Evolutionary conservation across 495 filamentous ascomycete genomes (phyloP), one percentile per base, ranked within the genome.

Genomic region (Parmelia sp.): DNA sequence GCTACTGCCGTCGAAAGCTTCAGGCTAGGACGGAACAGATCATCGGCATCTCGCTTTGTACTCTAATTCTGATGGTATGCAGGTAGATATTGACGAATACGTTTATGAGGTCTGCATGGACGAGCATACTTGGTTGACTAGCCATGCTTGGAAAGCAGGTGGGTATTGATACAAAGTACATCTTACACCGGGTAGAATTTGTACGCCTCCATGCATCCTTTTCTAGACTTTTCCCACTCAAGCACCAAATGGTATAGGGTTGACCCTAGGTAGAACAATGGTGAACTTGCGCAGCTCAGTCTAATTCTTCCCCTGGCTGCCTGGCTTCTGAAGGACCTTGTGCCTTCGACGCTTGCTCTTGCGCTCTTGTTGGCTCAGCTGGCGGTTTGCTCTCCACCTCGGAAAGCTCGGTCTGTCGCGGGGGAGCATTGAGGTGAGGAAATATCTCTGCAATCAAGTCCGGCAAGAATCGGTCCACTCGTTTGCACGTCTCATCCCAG

Each of bases 391-490:
- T 25, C 19, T 64, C 42, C 11, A 25, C 37, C n/a, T 58, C 56
- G 23, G 62, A 23, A 36, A 33, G n/a, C 23, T 59, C 40, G 36
- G 35, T 27, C 33, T 25, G 21, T 27, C 58, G 47, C 23, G 45
- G 23, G 15, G 47, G 44, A 29, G 37, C 45, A 25, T 59, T 45
- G 19, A 56, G 23, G 17, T 66, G 60, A 17, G 80, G 80, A 70
- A 83, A 83, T 61, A 82, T 74, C 67, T 82, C 80, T 15, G 65
- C 64, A 60, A 83, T 80, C 62, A 99, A 75, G 65, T 88, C 84
- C 0, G 95, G 94, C 63, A 97, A 73, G 79, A 97, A 97, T 33
- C 94, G 79, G 53, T 96, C 91, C 47, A 99, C 82, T 58, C 92
- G 80, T 73, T 90, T 92, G 85, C 90, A 92, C 14, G 94, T 97